Percentiles rank a stretch among this genome's conserved stretches.
Evolutionary conservation across 169 alveolate genomes (phyloP).

Genomic region (Perkinsus chesapeaki): DNA sequence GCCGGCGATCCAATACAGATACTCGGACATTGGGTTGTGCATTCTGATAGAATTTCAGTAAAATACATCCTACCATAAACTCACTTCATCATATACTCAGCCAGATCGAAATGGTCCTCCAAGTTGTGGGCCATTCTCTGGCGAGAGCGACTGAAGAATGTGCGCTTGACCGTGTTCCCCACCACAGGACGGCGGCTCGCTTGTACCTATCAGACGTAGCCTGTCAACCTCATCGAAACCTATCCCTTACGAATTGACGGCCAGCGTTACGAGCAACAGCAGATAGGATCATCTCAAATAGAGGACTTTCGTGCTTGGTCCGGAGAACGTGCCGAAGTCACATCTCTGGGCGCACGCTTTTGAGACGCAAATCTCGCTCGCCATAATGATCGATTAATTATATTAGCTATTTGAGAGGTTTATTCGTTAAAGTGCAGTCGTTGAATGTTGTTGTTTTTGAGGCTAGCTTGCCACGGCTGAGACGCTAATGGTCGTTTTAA

Average conservation of each 20-base stretch:
- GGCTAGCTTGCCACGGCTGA: neutral
- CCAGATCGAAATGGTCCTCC: neutral
- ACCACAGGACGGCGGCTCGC: neutral
- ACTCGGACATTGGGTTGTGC: neutral
- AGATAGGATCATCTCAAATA: neutral
- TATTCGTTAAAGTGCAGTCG: neutral
- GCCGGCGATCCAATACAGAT: neutral
- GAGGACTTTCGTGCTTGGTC: neutral
- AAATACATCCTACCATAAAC: neutral
- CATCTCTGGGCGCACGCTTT: neutral
- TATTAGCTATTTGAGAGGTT: neutral
- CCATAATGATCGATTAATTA: neutral
- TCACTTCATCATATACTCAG: neutral
- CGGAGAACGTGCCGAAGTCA: neutral
- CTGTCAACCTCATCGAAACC: neutral
- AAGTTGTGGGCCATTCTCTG: constrained; percentile 1
- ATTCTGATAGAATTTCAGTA: neutral
- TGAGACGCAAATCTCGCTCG: neutral
- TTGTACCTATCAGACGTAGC: neutral
- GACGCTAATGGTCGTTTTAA: neutral
- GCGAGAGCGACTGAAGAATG: neutral
- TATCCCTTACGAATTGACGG: neutral
- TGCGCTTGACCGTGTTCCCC: neutral
- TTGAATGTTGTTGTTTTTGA: too few relatives aligned
- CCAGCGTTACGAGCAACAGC: neutral